These are phyloP conservation scores for Colletotrichum sojae DNA, from an alignment of 2,329 filamentous ascomycete species.

Conservation along the genomic window DNA sequence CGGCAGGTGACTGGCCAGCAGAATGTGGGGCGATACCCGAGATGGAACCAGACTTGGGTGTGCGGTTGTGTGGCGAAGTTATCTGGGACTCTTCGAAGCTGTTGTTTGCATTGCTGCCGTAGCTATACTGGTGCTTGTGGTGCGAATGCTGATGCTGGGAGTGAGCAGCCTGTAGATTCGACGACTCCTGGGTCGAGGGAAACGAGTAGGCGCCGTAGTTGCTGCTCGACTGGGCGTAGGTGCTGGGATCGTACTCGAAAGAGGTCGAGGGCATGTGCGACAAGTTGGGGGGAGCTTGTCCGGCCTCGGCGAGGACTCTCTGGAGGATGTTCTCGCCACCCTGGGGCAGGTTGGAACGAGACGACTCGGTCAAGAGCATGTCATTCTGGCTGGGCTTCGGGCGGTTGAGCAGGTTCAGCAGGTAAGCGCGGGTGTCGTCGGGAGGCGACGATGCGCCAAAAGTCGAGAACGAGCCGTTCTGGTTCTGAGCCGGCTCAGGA, in stretches of 20 bases:
- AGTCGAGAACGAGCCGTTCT: conserved; percentile 48
- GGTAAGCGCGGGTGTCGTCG: conserved; percentile 84
- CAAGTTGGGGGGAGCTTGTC: conserved; percentile 31
- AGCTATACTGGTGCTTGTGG: conserved; percentile 38
- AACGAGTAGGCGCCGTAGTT: conserved; percentile 43
- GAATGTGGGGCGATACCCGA: conserved; percentile 47
- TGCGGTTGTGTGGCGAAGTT: conserved; percentile 59
- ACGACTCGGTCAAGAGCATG: conserved; percentile 57
- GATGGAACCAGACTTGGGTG: conserved; percentile 56
- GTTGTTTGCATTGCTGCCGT: conserved; percentile 46
- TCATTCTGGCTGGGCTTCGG: conserved; percentile 77
- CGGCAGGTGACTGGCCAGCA: conserved; percentile 49
- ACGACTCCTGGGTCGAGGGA: conserved; percentile 37
- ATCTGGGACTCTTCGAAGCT: conserved; percentile 57
- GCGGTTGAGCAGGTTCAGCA: conserved; percentile 88
- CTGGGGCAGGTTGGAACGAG: conserved; percentile 51
- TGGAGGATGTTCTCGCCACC: conserved; percentile 41
- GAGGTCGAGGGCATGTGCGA: conserved; percentile 42
- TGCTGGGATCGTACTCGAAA: conserved; percentile 45
- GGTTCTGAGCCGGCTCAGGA: conserved; percentile 43
- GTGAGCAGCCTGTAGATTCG: conserved; percentile 42
- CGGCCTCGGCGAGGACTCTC: conserved; percentile 35
- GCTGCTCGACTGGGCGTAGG: conserved; percentile 42
- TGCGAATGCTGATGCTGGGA: conserved; percentile 32
- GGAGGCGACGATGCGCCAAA: conserved; percentile 68